A percentile compares a stretch with the other conserved stretches of the same genome.
Conservation (phyloP, 768 basidiomycete genomes). For the Podaxis mareebaensis region DNA sequence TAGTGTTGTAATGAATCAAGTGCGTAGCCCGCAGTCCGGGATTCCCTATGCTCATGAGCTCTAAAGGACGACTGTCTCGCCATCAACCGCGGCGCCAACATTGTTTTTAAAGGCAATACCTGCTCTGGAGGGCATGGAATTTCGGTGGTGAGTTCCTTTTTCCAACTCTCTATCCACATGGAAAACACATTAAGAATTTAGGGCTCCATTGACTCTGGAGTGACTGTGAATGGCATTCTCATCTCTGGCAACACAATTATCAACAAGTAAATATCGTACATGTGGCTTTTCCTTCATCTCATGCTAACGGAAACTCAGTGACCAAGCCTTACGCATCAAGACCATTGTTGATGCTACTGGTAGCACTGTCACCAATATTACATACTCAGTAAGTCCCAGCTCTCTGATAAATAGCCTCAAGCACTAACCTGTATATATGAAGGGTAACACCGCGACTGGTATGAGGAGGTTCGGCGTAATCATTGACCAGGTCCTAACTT, state of each 20-base stretch:
- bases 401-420: neutral
- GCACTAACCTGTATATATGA: neutral
- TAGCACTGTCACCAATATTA: conserved; percentile 49
- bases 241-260: conserved; percentile 54
- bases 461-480: conserved; percentile 53
- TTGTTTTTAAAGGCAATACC: conserved; percentile 49
- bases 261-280: conserved; percentile 42
- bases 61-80: conserved; percentile 63
- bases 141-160: conserved; percentile 50
- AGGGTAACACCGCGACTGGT: conserved; percentile 56
- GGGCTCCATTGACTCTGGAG: conserved; percentile 56
- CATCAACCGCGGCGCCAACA: conserved; percentile 43
- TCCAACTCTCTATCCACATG: neutral
- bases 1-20: conserved; percentile 38
- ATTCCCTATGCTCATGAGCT: conserved; percentile 2
- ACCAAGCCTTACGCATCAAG: conserved; percentile 65
- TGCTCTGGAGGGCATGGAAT: conserved; percentile 68
- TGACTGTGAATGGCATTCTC: conserved; percentile 44
- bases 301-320: conserved; percentile 28
- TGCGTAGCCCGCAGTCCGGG: conserved; percentile 26
- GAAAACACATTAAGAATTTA: conserved; percentile 20
- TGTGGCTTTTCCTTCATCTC: neutral
- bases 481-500: conserved; percentile 51
- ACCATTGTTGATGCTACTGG: conserved; percentile 44
- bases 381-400: conserved; percentile 40